Conservation (phyloP, 2,329 filamentous ascomycete genomes). For the Epichloe gansuensis region DNA sequence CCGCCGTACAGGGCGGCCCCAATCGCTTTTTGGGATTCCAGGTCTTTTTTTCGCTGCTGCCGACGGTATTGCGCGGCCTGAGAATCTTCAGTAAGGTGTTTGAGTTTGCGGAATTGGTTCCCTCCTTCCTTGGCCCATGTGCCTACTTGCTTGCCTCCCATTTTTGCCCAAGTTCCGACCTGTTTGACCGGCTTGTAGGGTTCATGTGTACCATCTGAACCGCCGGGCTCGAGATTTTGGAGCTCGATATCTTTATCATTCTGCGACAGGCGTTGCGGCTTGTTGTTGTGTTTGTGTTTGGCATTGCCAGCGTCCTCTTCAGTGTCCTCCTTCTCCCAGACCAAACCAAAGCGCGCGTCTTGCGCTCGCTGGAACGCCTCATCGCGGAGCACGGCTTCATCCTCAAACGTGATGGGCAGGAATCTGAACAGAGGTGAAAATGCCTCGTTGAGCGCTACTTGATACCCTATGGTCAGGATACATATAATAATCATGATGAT, state of each 20-base stretch:
- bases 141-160: conserved; percentile 17
- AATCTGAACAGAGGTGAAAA: conserved; percentile 81
- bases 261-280: conserved; percentile 14
- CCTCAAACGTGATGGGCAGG: conserved; percentile 87
- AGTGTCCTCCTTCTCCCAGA: conserved; percentile 31
- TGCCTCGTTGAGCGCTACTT: conserved; percentile 66
- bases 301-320: conserved; percentile 30
- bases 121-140: conserved; percentile 30
- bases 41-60: conserved; percentile 41
- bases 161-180: conserved; percentile 33
- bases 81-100: conserved; percentile 17
- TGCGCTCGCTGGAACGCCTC: conserved; percentile 76
- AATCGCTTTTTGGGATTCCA: conserved; percentile 61
- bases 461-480: conserved; percentile 61
- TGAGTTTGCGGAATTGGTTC: conserved; percentile 33
- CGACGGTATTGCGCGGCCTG: conserved; percentile 35
- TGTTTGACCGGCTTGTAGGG: conserved; percentile 34
- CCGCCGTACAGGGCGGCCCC: conserved; percentile 75
- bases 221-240: conserved; percentile 21
- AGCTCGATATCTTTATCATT: conserved; percentile 28
- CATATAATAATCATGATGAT: conserved; percentile 71
- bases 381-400: conserved; percentile 85
- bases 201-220: conserved; percentile 9
- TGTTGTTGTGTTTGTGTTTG: conserved; percentile 22
- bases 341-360: conserved; percentile 51